Evolutionary conservation across 2,329 filamentous ascomycete species (phyloP).

Genomic region (Aspergillus intermedius): DNA sequence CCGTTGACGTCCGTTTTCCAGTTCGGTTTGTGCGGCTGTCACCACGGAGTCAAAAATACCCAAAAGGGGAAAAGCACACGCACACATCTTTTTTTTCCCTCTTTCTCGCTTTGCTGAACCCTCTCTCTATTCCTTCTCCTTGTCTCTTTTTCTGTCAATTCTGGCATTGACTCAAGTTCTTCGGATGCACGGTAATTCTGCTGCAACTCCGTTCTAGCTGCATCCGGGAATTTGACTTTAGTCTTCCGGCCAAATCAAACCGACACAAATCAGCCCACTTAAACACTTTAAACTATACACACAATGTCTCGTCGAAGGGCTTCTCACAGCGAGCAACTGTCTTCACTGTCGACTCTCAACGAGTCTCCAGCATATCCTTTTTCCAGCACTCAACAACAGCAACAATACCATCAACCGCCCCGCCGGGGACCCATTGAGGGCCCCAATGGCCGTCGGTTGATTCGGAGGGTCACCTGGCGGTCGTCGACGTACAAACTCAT

Average conservation of each 20-base stretch:
- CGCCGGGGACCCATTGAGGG: slow-evolving; percentile 34
- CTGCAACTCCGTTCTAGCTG: background rate
- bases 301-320: slow-evolving; percentile 34
- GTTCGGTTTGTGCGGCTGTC: slow-evolving; percentile 9
- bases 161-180: background rate
- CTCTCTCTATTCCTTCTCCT: slow-evolving; percentile 3
- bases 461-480: slow-evolving; percentile 37
- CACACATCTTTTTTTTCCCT: slow-evolving; percentile 5
- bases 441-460: slow-evolving; percentile 33
- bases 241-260: slow-evolving; percentile 1
- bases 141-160: background rate
- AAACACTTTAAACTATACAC: slow-evolving; percentile 3
- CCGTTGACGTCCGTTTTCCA: background rate
- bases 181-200: background rate
- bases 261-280: background rate
- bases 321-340: slow-evolving; percentile 29
- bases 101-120: slow-evolving; percentile 5
- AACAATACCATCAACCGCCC: slow-evolving; percentile 14
- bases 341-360: slow-evolving; percentile 23
- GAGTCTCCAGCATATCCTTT: slow-evolving; percentile 31
- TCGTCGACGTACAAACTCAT: slow-evolving; percentile 38
- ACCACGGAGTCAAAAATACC: background rate
- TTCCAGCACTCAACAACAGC: slow-evolving; percentile 18
- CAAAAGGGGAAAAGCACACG: background rate
- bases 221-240: slow-evolving; percentile 1